Base-by-base conservation (phyloP, 164 flowering plant species). In the Chimonanthus praecox region DNA sequence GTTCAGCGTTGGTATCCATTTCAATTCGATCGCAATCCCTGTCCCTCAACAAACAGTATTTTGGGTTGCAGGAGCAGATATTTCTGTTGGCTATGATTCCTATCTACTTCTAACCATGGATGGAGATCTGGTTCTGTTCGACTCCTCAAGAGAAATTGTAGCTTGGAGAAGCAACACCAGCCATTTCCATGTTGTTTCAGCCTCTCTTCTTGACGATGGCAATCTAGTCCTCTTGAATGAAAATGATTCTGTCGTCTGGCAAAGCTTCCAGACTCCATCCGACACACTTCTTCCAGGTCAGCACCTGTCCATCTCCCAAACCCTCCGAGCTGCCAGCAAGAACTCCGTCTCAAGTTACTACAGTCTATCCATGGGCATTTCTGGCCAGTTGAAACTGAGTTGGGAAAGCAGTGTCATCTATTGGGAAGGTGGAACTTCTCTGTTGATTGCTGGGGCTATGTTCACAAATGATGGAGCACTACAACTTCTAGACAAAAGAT, bases 271-370 rank as follows among this genome's bases (percentile, higher is more conserved):
- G 70, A 80, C 77, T 70, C 97, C 94, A 6, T 77, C 85, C 0
- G 86, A 91, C 75, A 85, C 88, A 1, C 89, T 91, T 70, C 86
- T 91, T n/a, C 94, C 97, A 0, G 91, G 88, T 7, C 97, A 91
- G 82, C 83, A 54, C 43, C 69, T 91, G 3, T 71, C 83, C 48
- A 71, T 74, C 44, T 15, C 9, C 9, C 77, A 79, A 45, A 78
- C 72, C 3, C 89, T 91, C 44, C 82, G 88, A 79, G 89, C 94
- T 64, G 80, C 87, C 0, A 85, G 83, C 72, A 76, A 63, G 58
- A 82, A 82, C 68, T 74, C 85, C 2, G 68, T 85, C 4, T 85
- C 97, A 0, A 89, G 94, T 75, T 87, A 83, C 75, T 91, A 88
- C 71, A 87, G 78, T 69, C 87, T 89, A 21, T 63, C 70, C 58